These are phyloP conservation scores for Stemphylium beticola DNA, from an alignment of 2,329 filamentous ascomycete genomes.

Conservation along the genomic window DNA sequence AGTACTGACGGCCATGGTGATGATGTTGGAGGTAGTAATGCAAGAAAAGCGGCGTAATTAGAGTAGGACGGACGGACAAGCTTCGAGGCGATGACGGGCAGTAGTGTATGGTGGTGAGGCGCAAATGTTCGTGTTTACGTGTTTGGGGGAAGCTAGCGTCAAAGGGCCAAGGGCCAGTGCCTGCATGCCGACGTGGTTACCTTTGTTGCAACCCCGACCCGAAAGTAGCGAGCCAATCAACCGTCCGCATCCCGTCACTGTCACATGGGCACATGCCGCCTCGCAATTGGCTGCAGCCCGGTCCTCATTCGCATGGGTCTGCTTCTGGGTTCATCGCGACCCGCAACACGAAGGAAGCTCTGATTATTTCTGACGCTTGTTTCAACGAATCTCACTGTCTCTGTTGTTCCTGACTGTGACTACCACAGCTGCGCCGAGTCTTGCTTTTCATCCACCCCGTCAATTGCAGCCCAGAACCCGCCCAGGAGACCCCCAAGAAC, in stretches of 20 bases:
- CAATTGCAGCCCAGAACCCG: constrained; percentile 14
- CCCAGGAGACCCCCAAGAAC: constrained; percentile 8
- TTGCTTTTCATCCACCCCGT: background rate
- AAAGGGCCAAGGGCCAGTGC: background rate
- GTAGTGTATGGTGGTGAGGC: background rate
- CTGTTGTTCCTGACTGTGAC: background rate
- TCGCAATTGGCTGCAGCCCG: constrained; percentile 6
- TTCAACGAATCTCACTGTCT: background rate
- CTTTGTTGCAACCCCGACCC: constrained; percentile 4
- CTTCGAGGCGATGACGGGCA: constrained; percentile 1
- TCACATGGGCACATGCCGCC: constrained; percentile 9
- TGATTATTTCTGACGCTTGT: constrained; percentile 5
- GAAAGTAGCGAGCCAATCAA: background rate
- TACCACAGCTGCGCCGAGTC: constrained; percentile 15
- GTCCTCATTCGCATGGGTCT: background rate
- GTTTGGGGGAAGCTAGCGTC: constrained; percentile 8
- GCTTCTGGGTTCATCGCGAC: constrained; percentile 6
- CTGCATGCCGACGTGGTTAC: constrained; percentile 4
- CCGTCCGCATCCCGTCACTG: background rate
- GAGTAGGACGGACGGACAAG: constrained; percentile 1
- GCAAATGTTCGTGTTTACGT: constrained; percentile 4
- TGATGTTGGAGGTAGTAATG: constrained; percentile 21
- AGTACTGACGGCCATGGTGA: constrained; percentile 38
- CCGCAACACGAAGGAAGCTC: constrained; percentile 6
- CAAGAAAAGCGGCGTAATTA: background rate